Evolutionary conservation across 2,329 filamentous ascomycete genomes (phyloP), one percentile per base, ranked within the genome.

Genomic region (Fusarium sp.): DNA sequence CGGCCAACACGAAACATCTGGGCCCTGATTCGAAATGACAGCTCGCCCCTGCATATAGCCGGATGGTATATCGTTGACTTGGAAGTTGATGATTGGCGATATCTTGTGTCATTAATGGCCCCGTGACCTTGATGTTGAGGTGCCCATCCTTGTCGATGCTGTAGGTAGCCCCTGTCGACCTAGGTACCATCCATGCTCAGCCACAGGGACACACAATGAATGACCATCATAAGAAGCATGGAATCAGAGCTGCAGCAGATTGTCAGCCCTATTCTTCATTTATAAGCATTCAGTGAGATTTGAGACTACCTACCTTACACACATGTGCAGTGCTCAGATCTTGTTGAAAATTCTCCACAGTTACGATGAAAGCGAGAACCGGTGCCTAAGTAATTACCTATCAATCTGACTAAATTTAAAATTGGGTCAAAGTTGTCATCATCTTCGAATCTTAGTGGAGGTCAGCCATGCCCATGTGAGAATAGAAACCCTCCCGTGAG

Each of bases 11-110:
- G 43, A 55, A 67, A 39, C 42, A 67, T 48, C 28, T 37, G 44
- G 49, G 50, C 18, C 47, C 47, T 48, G 62, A 37, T 52, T 57
- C 52, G 56, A 46, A 66, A 48, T 56, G 62, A 63, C 67, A 69
- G 62, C 43, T 69, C 55, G 62, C 67, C 66, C 66, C 66, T 69
- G 66, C 67, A 69, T 69, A 63, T 58, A 53, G 49, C 57, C 44
- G 21, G 59, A 39, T 3, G 48, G 31, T 49, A 47, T 50, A 41
- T 53, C 20, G 31, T 67, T 44, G 42, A 49, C 61, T 46, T 57
- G 61, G 60, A 52, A 63, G 52, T 62, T 57, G 43, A 37, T 69
- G 66, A 70, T 69, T 69, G 66, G 66, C 52, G 52, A 69, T 69
- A 55, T 58, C 24, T 37, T 43, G 44, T 56, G 41, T 37, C 48